Percentiles rank a stretch among this genome's conserved stretches.
These are phyloP conservation scores for Penicillium sp. DNA, from an alignment of 2,329 filamentous ascomycete genomes.

Conservation along the genomic window DNA sequence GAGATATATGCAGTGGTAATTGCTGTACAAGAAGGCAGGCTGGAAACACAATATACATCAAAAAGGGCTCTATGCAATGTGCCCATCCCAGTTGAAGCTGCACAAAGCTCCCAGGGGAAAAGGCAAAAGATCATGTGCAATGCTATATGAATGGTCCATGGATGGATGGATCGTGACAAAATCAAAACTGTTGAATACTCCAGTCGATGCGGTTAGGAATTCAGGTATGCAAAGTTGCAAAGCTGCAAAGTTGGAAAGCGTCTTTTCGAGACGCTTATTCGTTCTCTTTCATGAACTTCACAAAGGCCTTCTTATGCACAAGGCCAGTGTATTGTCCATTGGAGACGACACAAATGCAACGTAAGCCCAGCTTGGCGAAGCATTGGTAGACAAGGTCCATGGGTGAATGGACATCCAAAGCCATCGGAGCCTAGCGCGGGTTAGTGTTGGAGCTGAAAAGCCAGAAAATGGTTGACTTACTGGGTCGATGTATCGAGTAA, in stretches of 20 bases:
- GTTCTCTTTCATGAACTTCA: conserved; percentile 84
- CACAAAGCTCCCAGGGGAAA: background rate
- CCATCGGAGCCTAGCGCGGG: conserved; percentile 63
- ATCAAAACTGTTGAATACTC: background rate
- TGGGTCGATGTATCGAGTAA: conserved; percentile 86
- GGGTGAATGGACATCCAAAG: conserved; percentile 80
- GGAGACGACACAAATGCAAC: conserved; percentile 84
- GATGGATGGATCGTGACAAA: background rate
- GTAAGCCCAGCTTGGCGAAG: conserved; percentile 86
- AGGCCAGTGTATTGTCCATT: conserved; percentile 85
- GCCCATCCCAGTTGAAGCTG: background rate
- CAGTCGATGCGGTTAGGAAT: conserved; percentile 3
- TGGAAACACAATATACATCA: background rate
- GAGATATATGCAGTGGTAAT: background rate
- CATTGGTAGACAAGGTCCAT: conserved; percentile 96
- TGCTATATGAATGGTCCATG: conserved; percentile 14
- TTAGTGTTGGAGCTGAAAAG: conserved; percentile 7
- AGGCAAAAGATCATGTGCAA: conserved; percentile 10
- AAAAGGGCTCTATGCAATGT: conserved; percentile 1
- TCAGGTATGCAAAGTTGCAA: conserved; percentile 3
- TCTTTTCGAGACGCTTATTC: conserved; percentile 48
- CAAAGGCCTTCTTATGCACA: conserved; percentile 96
- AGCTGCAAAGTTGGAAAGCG: background rate
- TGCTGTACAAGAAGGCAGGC: background rate
- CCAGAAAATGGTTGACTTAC: conserved; percentile 44